These are phyloP conservation scores for Penicillium decumbens DNA, from an alignment of 2,329 filamentous ascomycete genomes.

Conservation along the genomic window DNA sequence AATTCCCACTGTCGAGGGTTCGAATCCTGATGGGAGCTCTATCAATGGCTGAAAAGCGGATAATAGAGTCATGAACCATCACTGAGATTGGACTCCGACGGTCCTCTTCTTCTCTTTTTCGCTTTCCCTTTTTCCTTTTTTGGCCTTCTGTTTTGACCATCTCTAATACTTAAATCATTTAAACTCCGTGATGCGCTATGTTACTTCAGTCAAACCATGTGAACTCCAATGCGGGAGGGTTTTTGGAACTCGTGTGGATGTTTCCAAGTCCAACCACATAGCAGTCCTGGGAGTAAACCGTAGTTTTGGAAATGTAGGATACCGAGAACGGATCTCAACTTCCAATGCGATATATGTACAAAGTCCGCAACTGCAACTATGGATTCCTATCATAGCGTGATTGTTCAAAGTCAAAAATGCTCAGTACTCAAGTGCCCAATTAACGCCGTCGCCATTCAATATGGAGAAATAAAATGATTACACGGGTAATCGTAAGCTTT, in stretches of 20 bases:
- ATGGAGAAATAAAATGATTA: not conserved
- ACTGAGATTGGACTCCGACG: too few species aligned
- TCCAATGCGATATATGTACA: not conserved
- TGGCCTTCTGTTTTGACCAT: too few species aligned
- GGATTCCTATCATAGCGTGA: not conserved
- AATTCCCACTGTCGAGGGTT: too few species aligned
- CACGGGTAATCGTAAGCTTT: not conserved
- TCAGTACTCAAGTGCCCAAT: not conserved
- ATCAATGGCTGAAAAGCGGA: too few species aligned
- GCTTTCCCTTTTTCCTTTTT: too few species aligned
- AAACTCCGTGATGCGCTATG: too few species aligned
- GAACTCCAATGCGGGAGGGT: not conserved
- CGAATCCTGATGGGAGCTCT: too few species aligned
- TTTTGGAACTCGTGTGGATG: not conserved
- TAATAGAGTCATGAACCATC: too few species aligned
- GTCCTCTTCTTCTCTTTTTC: too few species aligned
- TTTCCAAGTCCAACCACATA: not conserved
- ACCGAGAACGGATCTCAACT: not conserved
- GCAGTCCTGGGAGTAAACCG: too few species aligned
- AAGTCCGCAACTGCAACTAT: not conserved
- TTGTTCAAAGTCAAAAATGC: not conserved
- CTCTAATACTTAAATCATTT: too few species aligned
- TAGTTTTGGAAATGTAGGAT: not conserved
- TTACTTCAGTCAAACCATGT: too few species aligned
- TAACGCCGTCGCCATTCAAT: not conserved